Conservation (phyloP, 345 rosid species). For the Erodium maritimum region DNA sequence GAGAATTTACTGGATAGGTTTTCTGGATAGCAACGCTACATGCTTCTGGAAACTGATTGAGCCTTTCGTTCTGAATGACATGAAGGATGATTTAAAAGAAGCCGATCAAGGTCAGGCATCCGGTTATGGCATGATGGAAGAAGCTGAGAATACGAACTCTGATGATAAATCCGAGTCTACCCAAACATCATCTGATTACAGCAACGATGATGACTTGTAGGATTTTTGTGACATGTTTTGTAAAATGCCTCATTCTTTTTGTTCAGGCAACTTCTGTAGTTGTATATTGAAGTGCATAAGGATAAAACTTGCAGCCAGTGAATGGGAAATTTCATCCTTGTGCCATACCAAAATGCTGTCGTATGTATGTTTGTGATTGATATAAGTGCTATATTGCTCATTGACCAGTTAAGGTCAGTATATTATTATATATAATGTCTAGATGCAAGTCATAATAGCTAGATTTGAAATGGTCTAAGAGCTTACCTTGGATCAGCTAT, state of each 20-base stretch:
- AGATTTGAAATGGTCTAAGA: no score
- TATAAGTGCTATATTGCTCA: no score
- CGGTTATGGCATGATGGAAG: neutral
- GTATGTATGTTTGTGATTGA: neutral
- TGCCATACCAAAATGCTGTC: neutral
- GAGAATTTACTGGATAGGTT: constrained; percentile 66
- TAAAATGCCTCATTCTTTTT: neutral
- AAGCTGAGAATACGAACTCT: no score
- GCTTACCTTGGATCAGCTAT: no score
- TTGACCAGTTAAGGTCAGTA: no score
- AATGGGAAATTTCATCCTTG: neutral
- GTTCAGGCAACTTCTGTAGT: neutral
- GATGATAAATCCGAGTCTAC: neutral
- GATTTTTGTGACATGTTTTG: neutral
- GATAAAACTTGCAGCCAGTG: neutral
- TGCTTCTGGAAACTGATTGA: constrained; percentile 63
- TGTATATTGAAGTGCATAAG: neutral
- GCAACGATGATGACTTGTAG: neutral
- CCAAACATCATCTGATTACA: neutral
- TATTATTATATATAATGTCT: neutral
- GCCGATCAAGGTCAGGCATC: constrained; percentile 1
- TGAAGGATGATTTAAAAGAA: constrained; percentile 25
- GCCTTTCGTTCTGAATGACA: constrained; percentile 41
- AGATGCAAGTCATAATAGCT: neutral
- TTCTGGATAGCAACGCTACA: constrained; percentile 44